These are phyloP conservation scores for Lichtheimia ornata DNA, from an alignment of 371 early-diverging fungal genomes.

Conservation along the genomic window DNA sequence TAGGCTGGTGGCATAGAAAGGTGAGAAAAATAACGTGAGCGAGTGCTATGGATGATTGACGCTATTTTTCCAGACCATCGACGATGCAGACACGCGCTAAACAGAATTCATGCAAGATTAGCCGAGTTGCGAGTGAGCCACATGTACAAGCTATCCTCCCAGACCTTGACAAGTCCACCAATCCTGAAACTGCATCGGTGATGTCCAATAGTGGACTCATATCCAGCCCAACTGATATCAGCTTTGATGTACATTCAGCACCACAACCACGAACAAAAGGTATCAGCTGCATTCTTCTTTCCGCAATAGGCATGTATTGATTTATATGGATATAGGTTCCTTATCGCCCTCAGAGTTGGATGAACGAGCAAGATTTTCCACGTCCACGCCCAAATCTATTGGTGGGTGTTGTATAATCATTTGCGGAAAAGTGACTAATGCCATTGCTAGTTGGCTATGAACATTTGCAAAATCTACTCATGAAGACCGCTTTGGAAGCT, in stretches of 20 bases:
- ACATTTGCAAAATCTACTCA: conserved; percentile 47
- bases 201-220: conserved; percentile 10
- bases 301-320: no score
- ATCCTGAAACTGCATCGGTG: conserved; percentile 1
- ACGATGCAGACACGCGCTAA: conserved; percentile 16
- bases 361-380: no score
- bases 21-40: background rate
- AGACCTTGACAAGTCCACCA: background rate
- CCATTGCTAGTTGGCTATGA: conserved; percentile 31
- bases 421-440: background rate
- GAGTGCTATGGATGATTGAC: background rate
- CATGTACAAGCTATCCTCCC: conserved; percentile 38
- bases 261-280: background rate
- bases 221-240: conserved; percentile 31
- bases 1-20: conserved; percentile 15
- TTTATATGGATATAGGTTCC: no score
- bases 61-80: background rate
- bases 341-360: no score
- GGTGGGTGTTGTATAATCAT: background rate
- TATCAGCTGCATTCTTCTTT: background rate
- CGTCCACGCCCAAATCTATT: background rate
- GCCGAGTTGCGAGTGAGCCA: conserved; percentile 39
- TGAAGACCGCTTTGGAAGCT: conserved; percentile 45
- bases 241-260: conserved; percentile 20
- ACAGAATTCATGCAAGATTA: conserved; percentile 33